Conservation (phyloP, 805 yeast genomes). For the Candida yuanshanica region DNA sequence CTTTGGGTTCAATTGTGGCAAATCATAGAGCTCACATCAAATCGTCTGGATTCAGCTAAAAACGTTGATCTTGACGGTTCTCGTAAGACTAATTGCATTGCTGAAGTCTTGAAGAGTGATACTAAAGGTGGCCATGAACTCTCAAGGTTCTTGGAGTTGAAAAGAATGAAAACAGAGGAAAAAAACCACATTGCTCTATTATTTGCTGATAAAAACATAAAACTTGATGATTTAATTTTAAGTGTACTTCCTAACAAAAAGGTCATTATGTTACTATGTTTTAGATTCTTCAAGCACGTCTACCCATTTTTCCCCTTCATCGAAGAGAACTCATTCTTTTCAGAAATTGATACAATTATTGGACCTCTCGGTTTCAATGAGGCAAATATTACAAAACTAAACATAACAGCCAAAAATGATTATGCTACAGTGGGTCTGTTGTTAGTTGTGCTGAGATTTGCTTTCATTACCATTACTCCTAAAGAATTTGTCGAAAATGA, state of each 20-base stretch:
- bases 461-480: constrained; percentile 13
- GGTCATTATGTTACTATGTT: constrained; percentile 10
- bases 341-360: constrained; percentile 14
- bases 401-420: constrained; percentile 15
- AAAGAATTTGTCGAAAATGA: constrained; percentile 8
- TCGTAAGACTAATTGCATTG: background rate
- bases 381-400: constrained; percentile 4
- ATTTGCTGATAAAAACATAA: background rate
- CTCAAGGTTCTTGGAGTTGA: constrained; percentile 5
- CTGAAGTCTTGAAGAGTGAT: background rate
- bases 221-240: constrained; percentile 11
- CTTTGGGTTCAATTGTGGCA: constrained; percentile 29
- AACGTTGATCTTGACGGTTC: background rate
- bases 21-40: constrained; percentile 5
- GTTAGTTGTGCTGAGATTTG: constrained; percentile 18
- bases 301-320: constrained; percentile 23
- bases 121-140: constrained; percentile 6
- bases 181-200: constrained; percentile 4
- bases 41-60: background rate
- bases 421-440: constrained; percentile 19
- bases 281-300: constrained; percentile 21
- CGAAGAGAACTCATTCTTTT: constrained; percentile 17
- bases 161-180: constrained; percentile 9
- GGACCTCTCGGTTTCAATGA: constrained; percentile 3
- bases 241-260: constrained; percentile 14